These are phyloP conservation scores for Fusarium equiseti DNA, from an alignment of 2,329 filamentous ascomycete species.

Conservation along the genomic window DNA sequence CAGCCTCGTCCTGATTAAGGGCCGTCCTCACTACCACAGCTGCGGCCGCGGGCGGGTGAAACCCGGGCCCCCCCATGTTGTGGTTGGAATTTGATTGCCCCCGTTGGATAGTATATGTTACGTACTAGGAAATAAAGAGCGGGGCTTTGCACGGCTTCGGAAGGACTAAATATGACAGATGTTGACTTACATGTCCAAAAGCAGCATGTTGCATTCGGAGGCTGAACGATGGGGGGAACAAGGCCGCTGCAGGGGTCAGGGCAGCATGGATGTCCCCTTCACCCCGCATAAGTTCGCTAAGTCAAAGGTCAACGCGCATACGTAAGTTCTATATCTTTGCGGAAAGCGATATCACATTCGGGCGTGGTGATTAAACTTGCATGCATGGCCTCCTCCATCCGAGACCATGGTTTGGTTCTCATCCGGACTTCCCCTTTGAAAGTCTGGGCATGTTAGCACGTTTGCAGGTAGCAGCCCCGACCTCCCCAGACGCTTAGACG, in stretches of 20 bases:
- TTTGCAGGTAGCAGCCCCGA: no score
- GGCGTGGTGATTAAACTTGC: no score
- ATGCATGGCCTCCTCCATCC: no score
- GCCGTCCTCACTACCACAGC: neutral
- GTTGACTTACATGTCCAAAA: neutral
- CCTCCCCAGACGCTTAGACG: no score
- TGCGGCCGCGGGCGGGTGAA: neutral
- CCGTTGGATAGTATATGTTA: neutral
- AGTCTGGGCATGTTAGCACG: neutral
- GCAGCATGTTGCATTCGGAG: neutral
- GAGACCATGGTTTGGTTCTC: constrained; percentile 4
- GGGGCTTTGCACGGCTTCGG: neutral
- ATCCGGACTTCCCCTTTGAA: neutral
- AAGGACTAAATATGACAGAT: neutral
- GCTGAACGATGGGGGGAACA: neutral
- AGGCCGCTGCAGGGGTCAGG: neutral
- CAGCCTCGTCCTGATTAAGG: constrained; percentile 2
- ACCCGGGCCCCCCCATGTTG: neutral
- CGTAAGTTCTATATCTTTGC: neutral
- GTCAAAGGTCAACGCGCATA: neutral
- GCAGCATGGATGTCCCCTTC: neutral
- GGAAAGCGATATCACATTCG: neutral
- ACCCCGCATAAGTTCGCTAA: neutral
- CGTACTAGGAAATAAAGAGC: no score
- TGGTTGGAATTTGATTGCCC: neutral